Evolutionary conservation across 2,329 filamentous ascomycete genomes (phyloP), one percentile per base, ranked within the genome.

Genomic region (Drechmeria coniospora): DNA sequence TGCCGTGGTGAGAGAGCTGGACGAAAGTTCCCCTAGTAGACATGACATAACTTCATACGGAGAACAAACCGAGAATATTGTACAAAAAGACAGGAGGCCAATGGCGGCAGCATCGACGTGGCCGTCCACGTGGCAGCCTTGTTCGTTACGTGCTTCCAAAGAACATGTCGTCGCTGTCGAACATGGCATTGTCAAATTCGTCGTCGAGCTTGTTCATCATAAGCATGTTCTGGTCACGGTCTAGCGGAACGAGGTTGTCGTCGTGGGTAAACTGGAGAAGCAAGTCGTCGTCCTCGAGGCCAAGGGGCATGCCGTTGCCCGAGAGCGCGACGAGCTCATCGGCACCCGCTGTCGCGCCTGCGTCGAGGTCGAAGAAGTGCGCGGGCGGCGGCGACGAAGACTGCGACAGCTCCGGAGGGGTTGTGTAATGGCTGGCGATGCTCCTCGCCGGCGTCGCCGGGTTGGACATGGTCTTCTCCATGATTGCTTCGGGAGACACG

Each of bases 351-450:
- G 49, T 43, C 2, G 48, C 46, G 41, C 50, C 54, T 22, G 55
- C 48, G 23, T 64, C 59, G 32, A 57, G 44, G 23, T 64, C 55
- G 38, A 64, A 68, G 45, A 57, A 64, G 24, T 51, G 56, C n/a
- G 45, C 41, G 5, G 59, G 51, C 16, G 63, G 63, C 4, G 68
- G 68, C 15, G 69, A 73, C 10, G 66, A 67, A 14, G 68, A 68
- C 33, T 68, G 61, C n/a, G 68, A 72, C 17, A 74, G 61, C 34
- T 66, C 68, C 1, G 69, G 69, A 4, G 68, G 66, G 4, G 68
- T 68, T 46, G 64, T 67, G 46, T 61, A 67, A 31, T 63, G 59
- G 47, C 65, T 67, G 12, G 49, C 45, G 4, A 50, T 46, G 42
- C 61, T 67, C 49, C 63, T 68, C 20, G 61, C 52, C 2, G 67